These are phyloP conservation scores for Plicaturopsis crispa DNA, from an alignment of 768 basidiomycete genomes.

Conservation along the genomic window DNA sequence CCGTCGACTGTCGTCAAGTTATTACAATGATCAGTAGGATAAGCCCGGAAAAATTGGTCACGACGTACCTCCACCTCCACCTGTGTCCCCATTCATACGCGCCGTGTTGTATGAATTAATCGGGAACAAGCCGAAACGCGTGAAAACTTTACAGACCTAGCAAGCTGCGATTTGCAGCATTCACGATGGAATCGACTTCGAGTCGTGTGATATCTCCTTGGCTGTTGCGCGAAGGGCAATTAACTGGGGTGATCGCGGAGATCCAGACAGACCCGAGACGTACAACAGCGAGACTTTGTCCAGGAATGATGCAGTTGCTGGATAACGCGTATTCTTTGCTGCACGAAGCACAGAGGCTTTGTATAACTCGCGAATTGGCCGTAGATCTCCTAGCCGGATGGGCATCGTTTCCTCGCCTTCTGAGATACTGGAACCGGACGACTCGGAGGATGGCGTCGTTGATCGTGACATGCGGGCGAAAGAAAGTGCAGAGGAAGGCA, in stretches of 20 bases:
- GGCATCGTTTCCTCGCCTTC: conserved; percentile 15
- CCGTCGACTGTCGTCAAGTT: conserved; percentile 54
- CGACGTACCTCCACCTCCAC: conserved; percentile 67
- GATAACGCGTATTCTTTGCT: conserved; percentile 25
- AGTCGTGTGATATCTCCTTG: conserved; percentile 75
- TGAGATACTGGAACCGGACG: conserved; percentile 10
- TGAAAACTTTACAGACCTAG: conserved; percentile 38
- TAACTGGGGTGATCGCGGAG: conserved; percentile 1
- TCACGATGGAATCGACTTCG: conserved; percentile 69
- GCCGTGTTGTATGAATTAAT: conserved; percentile 1
- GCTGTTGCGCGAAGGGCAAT: conserved; percentile 26
- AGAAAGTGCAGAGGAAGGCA: too few relatives aligned
- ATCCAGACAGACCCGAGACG: conserved; percentile 18
- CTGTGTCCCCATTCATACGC: too few relatives aligned
- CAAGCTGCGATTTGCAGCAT: conserved; percentile 71
- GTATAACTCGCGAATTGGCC: conserved; percentile 51
- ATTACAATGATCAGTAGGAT: not conserved
- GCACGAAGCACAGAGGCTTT: conserved; percentile 34
- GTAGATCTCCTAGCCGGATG: conserved; percentile 38
- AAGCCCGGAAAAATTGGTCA: conserved; percentile 1
- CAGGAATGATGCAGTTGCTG: conserved; percentile 30
- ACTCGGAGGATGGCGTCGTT: not conserved
- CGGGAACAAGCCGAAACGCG: conserved; percentile 2
- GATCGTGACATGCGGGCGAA: not conserved
- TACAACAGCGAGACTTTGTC: conserved; percentile 64